Evolutionary conservation across 805 yeast genomes (phyloP), one percentile per base, ranked within the genome.

Genomic region (Phaffomyces opuntiae): DNA sequence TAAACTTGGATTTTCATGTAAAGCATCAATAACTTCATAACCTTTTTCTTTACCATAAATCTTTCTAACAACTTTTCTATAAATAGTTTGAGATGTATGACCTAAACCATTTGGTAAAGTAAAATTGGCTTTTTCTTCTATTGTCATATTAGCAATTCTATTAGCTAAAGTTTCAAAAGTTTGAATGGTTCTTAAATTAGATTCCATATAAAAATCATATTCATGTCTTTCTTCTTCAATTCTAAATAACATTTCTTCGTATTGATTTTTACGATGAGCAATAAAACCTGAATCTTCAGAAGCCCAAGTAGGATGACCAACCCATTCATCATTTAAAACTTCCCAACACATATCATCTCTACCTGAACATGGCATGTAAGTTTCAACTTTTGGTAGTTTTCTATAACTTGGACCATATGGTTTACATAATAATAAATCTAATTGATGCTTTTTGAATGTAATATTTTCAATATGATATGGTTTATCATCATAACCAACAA

Each of bases 251-350:
- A 93, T 87, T 64, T 93, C 99, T 66, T 93, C 99, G 63, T 91
- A 93, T 68, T 93, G 99, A 62, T 93, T 93, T 66, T 93, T 93
- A 53, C 98, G 80, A 64, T 93, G 99, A n/a, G 99, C 96, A 62
- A 93, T 90, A 58, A 91, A 93, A 0, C 99, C 99, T 12, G 96
- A 87, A 64, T 93, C 99, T 64, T 93, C 99, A 0, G 98, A 91
- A 5, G 98, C 99, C 99, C 99, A 93, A n/a, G 96, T 95, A 21
- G 99, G 99, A 66, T 93, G 98, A 7, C 97, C 96, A 33, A 93
- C 98, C 97, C 98, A 93, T 66, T 91, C 98, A 64, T 93, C 99
- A 65, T 93, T 93, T 56, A 93, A 74, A 14, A 93, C 96, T 60
- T 91, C 97, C 97, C 97, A 91, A 63, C 99, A 93, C 90, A 93